A percentile compares a stretch with the other conserved stretches of the same genome.
Evolutionary conservation across 495 filamentous ascomycete genomes (phyloP).

Genomic region (Daldinia concentrica): DNA sequence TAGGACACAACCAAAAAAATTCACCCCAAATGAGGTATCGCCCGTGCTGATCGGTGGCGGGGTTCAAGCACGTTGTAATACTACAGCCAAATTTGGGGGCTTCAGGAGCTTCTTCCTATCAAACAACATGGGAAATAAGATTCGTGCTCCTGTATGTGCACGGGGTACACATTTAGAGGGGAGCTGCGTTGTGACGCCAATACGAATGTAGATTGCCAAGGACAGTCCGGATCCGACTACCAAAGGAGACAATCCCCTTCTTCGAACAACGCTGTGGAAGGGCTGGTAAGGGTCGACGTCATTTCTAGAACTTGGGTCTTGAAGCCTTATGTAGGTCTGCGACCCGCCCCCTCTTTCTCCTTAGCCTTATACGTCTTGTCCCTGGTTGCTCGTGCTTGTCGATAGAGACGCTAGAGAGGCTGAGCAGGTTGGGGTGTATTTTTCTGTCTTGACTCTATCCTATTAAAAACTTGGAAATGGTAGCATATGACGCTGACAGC

Average conservation of each 20-base stretch:
- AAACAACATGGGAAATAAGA: constrained; percentile 1
- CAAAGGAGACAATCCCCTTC: constrained; percentile 4
- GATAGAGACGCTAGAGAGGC: constrained; percentile 19
- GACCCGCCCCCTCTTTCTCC: constrained; percentile 2
- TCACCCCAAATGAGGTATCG: constrained; percentile 4
- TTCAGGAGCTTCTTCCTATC: neutral
- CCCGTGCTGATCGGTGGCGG: constrained; percentile 27
- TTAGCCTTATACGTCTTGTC: constrained; percentile 22
- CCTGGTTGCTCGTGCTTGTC: constrained; percentile 17
- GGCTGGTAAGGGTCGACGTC: constrained; percentile 26
- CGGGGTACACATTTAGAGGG: neutral
- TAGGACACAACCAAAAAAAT: constrained; percentile 13
- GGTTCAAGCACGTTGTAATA: constrained; percentile 3
- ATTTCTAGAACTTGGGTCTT: constrained; percentile 20
- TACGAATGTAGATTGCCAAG: constrained; percentile 11
- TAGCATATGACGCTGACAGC: constrained; percentile 42
- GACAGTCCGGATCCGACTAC: constrained; percentile 13
- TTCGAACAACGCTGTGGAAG: neutral
- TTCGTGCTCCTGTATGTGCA: neutral
- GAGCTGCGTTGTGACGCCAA: constrained; percentile 32
- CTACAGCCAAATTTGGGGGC: neutral
- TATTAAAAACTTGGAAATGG: constrained; percentile 41
- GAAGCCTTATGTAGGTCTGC: neutral
- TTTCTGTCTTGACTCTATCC: constrained; percentile 17
- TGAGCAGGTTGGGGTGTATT: constrained; percentile 31